Base-by-base conservation (phyloP, 148 eudicot species). In the Rhododendron kiyosumense region DNA sequence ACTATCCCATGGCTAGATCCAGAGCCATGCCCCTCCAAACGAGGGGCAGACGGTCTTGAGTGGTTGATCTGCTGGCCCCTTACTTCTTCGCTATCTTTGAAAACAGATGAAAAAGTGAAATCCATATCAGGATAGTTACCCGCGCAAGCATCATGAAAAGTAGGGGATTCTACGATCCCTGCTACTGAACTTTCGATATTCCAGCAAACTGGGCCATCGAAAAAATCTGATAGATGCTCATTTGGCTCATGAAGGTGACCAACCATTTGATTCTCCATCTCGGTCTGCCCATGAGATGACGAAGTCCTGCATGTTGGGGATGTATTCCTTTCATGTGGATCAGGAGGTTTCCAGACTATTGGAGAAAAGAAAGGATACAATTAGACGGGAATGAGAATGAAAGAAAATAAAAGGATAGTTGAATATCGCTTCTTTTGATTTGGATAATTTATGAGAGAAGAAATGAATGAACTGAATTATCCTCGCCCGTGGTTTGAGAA, bases 301-400 rank as follows among this genome's bases (percentile, higher is more conserved):
- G 0, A 9, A 0, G 3, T 1, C 71, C 0, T 6, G 11, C 28
- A 63, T 63, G 71, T 22, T 22, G 28, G 3, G 26, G 87, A 85
- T 36, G 86, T 86, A 57, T 85, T 88, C 17, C 88, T 91, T 84
- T 91, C 90, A 26, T 80, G 90, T 46, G 88, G 85, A 81, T 90
- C 93, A 61, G 85, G 75, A 73, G 90, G 93, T 57, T 67, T 86
- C 81, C 87, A 89, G 45, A 41, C 34, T 32, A 32, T 32, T 41
- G 95, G 94, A 83, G 93, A 92, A 67, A 26, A 67, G 4, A 67
- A 67, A 67, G 3, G 32, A 67, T n/a, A 26, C 32, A 67, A n/a
- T 67, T 26, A 26, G 15, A 52, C 73, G 84, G 78, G 86, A 93
- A 79, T 91, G 90, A 88, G 89, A 86, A 43, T 84, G 36, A 34